These are phyloP conservation scores for Nephelium lappaceum DNA, from an alignment of 345 rosid genomes.

Conservation along the genomic window DNA sequence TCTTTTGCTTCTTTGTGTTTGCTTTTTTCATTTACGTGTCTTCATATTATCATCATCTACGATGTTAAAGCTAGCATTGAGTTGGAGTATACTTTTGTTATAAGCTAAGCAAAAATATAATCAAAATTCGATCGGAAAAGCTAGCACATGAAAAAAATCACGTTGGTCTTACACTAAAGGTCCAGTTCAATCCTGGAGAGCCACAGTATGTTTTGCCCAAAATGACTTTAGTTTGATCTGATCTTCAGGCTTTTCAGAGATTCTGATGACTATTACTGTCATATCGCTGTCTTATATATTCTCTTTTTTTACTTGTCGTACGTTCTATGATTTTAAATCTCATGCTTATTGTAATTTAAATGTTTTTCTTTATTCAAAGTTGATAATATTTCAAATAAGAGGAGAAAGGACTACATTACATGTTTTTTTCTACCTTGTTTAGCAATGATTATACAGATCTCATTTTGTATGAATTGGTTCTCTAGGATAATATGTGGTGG, in stretches of 20 bases:
- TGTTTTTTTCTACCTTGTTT: neutral
- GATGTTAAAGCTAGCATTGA: conserved; percentile 2
- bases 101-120: conserved; percentile 34
- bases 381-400: neutral
- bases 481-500: neutral
- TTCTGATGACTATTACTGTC: neutral
- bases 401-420: neutral
- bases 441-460: neutral
- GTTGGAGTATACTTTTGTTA: conserved; percentile 34
- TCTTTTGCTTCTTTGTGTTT: neutral
- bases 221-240: conserved; percentile 17
- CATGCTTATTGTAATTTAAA: neutral
- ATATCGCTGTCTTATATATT: too few relatives aligned
- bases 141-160: neutral
- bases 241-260: neutral
- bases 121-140: neutral
- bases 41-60: conserved; percentile 12
- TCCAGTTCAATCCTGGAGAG: neutral
- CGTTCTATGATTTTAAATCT: neutral
- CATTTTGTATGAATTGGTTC: neutral
- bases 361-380: neutral
- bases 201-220: neutral
- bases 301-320: neutral
- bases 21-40: neutral
- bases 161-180: neutral